Conservation (phyloP, 257 asterid species). For the Jasminum sambac region DNA sequence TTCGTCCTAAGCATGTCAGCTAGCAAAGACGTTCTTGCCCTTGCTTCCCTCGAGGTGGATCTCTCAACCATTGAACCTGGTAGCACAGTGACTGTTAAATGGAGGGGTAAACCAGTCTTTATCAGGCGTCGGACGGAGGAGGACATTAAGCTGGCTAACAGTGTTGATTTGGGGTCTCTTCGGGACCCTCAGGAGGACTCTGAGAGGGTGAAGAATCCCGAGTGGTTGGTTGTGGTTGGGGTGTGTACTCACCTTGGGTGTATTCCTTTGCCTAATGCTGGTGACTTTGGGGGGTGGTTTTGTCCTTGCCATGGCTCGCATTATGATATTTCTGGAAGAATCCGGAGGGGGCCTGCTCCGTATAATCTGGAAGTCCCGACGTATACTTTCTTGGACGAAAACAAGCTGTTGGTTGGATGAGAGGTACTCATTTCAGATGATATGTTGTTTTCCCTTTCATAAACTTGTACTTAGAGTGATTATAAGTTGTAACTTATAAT, state of each 20-base stretch:
- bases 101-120: slow-evolving; percentile 81
- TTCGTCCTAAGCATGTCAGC: slow-evolving; percentile 74
- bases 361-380: slow-evolving; percentile 71
- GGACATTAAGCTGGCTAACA: slow-evolving; percentile 57
- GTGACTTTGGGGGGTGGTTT: slow-evolving; percentile 81
- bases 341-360: slow-evolving; percentile 75
- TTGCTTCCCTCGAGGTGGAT: slow-evolving; percentile 70
- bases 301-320: slow-evolving; percentile 81
- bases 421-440: background rate
- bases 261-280: slow-evolving; percentile 75
- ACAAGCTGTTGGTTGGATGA: slow-evolving; percentile 58
- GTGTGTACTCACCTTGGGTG: slow-evolving; percentile 76
- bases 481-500: background rate
- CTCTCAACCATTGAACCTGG: slow-evolving; percentile 66
- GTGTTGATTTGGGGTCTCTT: slow-evolving; percentile 53
- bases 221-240: slow-evolving; percentile 67
- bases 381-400: slow-evolving; percentile 58
- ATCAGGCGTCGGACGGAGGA: slow-evolving; percentile 59
- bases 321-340: slow-evolving; percentile 70
- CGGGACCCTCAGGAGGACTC: slow-evolving; percentile 74
- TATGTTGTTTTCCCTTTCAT: background rate
- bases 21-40: slow-evolving; percentile 66
- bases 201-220: slow-evolving; percentile 60
- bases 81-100: slow-evolving; percentile 62
- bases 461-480: background rate